Evolutionary conservation across 345 rosid genomes (phyloP), one percentile per base, ranked within the genome.

Genomic region (Raphanus raphanistrum): DNA sequence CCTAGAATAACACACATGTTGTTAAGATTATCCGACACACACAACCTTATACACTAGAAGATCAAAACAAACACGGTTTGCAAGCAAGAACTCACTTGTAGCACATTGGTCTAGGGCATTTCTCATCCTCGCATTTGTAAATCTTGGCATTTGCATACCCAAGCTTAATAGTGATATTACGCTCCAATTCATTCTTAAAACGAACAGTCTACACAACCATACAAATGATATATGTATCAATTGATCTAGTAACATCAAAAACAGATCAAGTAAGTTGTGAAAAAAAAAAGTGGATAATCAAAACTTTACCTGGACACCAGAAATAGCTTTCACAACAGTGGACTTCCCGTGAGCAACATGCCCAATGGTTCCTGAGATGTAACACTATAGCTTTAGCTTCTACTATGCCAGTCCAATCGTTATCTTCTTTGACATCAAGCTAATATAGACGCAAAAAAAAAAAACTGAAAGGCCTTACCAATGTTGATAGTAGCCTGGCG

Each of bases 331-430:
- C 52, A 94, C 97, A 27, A 92, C 97, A 9, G 98, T 94, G 0
- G 98, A 94, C 81, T 94, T 94, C 13, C 98, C 98, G 73, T 94
- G 98, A 9, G 98, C 98, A 84, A 94, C 98, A 77, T 92, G 98
- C 25, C 98, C 98, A 1, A 94, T 94, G 3, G 98, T 94, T 43
- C 98, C 98, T 92, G 80, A 11, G 21, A 71, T 1, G 5, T 4
- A 57, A 41, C 13, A 57, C 6, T 28, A 28, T 29, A 64, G 8
- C 9, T 43, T 10, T 79, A 74, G 75, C 31, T 62, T 60, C 33
- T 12, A 13, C 17, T 13, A 13, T 6, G 21, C 21, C 21, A n/a
- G n/a, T n/a, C n/a, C n/a, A n/a, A n/a, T n/a, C n/a, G n/a, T n/a
- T n/a, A n/a, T n/a, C n/a, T n/a, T n/a, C n/a, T n/a, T n/a, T n/a